These are phyloP conservation scores for Guadua angustifolia DNA, from an alignment of 176 grass and related monocot species.

Conservation along the genomic window DNA sequence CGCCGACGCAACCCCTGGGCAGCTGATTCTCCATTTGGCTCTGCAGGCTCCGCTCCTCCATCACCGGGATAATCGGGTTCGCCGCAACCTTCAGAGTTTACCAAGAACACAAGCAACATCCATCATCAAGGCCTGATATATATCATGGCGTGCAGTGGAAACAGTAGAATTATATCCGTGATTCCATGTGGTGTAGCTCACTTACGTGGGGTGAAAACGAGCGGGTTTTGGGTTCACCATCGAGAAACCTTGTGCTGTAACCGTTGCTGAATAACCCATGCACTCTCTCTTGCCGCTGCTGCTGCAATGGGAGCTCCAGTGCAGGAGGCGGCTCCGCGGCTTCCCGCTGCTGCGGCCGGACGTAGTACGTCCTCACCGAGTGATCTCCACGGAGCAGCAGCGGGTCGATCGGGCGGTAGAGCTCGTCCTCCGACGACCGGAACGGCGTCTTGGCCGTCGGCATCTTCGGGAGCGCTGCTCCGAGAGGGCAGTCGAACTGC, in stretches of 20 bases:
- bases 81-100: conserved; percentile 43
- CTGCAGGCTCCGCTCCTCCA: conserved; percentile 48
- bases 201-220: conserved; percentile 42
- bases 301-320: conserved; percentile 41
- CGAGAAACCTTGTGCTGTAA: conserved; percentile 1
- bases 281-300: conserved; percentile 19
- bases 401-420: conserved; percentile 18
- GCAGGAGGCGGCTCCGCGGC: conserved; percentile 5
- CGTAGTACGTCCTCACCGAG: conserved; percentile 60
- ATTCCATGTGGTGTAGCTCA: not conserved
- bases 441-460: conserved; percentile 10
- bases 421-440: not conserved
- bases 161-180: not conserved
- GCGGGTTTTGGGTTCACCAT: conserved; percentile 24
- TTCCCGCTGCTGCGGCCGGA: conserved; percentile 30
- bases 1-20: conserved; percentile 14
- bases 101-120: not conserved
- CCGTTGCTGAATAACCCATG: conserved; percentile 21
- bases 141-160: not conserved
- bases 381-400: conserved; percentile 29
- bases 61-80: conserved; percentile 28
- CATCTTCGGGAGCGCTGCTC: not conserved
- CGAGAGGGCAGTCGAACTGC: conserved; percentile 35
- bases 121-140: no score
- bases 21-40: conserved; percentile 40